These are phyloP conservation scores for Lagerstroemia speciosa DNA, from an alignment of 345 rosid genomes.

Conservation along the genomic window DNA sequence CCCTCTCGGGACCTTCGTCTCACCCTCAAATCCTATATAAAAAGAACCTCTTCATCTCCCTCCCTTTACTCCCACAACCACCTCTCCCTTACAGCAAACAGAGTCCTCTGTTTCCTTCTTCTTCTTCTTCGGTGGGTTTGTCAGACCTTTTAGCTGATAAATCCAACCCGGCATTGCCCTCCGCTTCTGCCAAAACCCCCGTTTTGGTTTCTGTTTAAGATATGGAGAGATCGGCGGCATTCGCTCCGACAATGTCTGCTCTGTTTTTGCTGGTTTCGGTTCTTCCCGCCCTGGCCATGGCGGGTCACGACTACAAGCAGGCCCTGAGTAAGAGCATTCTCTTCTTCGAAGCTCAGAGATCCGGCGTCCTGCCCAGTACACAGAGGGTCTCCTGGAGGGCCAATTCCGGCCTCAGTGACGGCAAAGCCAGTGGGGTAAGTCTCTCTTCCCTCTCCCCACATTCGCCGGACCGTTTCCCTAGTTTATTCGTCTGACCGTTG, in stretches of 20 bases:
- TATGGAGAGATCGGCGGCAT: constrained; percentile 23
- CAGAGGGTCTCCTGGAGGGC: constrained; percentile 93
- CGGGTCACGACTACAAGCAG: constrained; percentile 85
- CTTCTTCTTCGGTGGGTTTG: constrained; percentile 16
- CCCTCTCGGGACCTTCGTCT: constrained; percentile 41
- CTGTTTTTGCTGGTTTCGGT: constrained; percentile 47
- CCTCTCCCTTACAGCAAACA: constrained; percentile 9
- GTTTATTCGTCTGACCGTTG: no score
- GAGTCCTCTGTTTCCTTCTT: constrained; percentile 4
- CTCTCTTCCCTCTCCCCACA: background rate
- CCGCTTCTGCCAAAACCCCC: background rate
- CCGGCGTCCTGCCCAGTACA: constrained; percentile 74
- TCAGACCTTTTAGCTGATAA: constrained; percentile 38
- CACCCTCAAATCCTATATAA: constrained; percentile 37
- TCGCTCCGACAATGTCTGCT: constrained; percentile 27
- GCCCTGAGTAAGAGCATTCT: constrained; percentile 92
- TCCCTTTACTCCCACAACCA: constrained; percentile 11
- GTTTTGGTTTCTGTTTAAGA: background rate
- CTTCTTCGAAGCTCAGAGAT: constrained; percentile 98
- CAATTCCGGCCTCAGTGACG: constrained; percentile 83
- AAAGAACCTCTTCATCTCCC: constrained; percentile 19
- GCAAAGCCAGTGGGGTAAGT: constrained; percentile 95
- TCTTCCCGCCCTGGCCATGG: constrained; percentile 35
- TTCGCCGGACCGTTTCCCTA: no score
- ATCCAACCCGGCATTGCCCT: constrained; percentile 32